Conservation (phyloP, 2,329 filamentous ascomycete species). For the Mycogone perniciosa region DNA sequence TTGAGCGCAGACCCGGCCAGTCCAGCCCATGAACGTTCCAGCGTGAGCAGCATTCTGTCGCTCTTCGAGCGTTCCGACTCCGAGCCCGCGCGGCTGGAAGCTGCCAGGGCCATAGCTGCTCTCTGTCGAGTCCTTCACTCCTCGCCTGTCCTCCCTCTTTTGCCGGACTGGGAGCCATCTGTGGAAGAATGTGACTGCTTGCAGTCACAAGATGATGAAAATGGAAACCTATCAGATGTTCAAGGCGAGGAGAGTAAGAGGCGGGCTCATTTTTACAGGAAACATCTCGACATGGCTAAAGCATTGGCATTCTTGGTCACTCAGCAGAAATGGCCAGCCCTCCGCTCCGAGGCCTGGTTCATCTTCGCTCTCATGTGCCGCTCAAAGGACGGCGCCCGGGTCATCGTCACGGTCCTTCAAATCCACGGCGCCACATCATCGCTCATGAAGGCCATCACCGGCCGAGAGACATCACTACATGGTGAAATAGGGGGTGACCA, state of each 20-base stretch:
- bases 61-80: constrained; percentile 35
- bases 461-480: constrained; percentile 25
- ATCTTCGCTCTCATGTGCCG: constrained; percentile 55
- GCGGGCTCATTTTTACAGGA: constrained; percentile 38
- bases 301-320: constrained; percentile 47
- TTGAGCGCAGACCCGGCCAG: constrained; percentile 27
- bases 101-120: constrained; percentile 45
- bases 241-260: constrained; percentile 17
- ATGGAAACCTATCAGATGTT: not conserved
- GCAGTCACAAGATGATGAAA: not conserved
- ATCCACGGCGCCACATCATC: constrained; percentile 36
- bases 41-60: constrained; percentile 31
- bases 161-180: constrained; percentile 31
- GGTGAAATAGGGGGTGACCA: constrained; percentile 12
- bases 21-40: constrained; percentile 23
- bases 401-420: constrained; percentile 39
- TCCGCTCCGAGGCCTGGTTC: constrained; percentile 57
- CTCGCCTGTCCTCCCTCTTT: constrained; percentile 21
- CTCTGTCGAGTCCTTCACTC: constrained; percentile 52
- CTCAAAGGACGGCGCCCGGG: constrained; percentile 40
- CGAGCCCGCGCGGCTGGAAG: constrained; percentile 53
- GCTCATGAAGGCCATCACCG: constrained; percentile 44
- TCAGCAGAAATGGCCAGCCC: constrained; percentile 52
- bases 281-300: constrained; percentile 34
- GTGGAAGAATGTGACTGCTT: constrained; percentile 18